Base-by-base conservation (phyloP, 2,329 filamentous ascomycete species). In the Calonectria montana region DNA sequence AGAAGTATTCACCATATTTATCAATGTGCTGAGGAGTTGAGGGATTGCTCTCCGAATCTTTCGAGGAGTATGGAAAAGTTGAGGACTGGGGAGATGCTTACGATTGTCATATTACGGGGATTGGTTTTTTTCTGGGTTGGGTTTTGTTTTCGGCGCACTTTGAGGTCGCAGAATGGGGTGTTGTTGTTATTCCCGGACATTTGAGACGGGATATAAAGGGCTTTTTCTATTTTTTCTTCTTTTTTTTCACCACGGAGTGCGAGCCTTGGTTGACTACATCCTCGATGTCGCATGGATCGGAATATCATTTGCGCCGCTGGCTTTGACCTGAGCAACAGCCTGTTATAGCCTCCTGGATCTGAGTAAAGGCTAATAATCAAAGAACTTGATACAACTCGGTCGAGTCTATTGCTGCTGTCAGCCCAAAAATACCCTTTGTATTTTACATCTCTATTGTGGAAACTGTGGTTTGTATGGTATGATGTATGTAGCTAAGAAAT, bases 1-100 rank as follows among this genome's bases (percentile, higher is more conserved):
- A 73, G 95, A 98, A 85, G 93, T 93, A 77, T 88, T 95, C 69
- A 94, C 91, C 1, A 87, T 97, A 31, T 94, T 94, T 83, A 89
- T 93, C 72, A 93, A 97, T 82, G 83, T 97, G 77, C 83, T 91
- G 81, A 89, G 84, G 83, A 81, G 81, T 63, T 88, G 81, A 77
- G 48, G 47, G 47, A 47, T 53, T 41, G 41, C 35, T 35, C n/a
- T 55, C 31, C 59, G 50, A 43, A 43, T 41, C 62, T 25, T 45
- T 43, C 18, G 27, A 37, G 45, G 69, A 70, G 45, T 9, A 73
- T 75, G 63, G 73, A 12, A 39, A 39, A 48, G 53, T 31, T 16
- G 45, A 29, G 55, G 21, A 43, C 16, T 37, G 23, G 31, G 25
- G 53, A 35, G 31, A 64, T 63, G 59, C 29, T 57, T 45, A 71